phyloP scores from a whole-genome alignment of 805 yeast genomes.

The Nakazawaea wyomingensis region DNA sequence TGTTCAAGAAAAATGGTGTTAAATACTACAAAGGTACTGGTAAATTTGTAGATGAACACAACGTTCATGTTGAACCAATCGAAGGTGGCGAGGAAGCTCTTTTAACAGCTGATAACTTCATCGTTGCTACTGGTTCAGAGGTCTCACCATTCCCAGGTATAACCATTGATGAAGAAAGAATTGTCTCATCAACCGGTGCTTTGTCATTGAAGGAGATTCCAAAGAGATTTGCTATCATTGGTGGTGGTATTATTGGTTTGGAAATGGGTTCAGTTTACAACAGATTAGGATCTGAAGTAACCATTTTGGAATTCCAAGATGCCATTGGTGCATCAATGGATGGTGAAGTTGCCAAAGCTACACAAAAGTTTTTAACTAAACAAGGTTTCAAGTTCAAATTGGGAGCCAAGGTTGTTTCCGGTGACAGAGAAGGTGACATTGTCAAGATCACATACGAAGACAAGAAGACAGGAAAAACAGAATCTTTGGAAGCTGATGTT shows the following conservation, averaged over 20 bases:
- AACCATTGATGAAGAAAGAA: slow-evolving; percentile 92
- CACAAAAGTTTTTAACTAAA: slow-evolving; percentile 86
- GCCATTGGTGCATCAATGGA: slow-evolving; percentile 99
- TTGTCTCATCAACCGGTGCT: slow-evolving; percentile 94
- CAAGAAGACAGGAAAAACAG: slow-evolving; percentile 79
- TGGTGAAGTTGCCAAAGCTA: slow-evolving; percentile 83
- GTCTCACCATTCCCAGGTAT: slow-evolving; percentile 99
- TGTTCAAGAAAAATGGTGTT: slow-evolving; percentile 93
- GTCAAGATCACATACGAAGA: slow-evolving; percentile 88
- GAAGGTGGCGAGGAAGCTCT: slow-evolving; percentile 75
- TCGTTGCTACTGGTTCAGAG: slow-evolving; percentile 98
- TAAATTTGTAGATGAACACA: slow-evolving; percentile 76
- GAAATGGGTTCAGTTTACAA: slow-evolving; percentile 99
- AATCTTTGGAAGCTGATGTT: slow-evolving; percentile 82
- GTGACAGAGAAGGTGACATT: slow-evolving; percentile 80
- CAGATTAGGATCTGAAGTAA: slow-evolving; percentile 92
- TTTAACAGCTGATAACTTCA: slow-evolving; percentile 78
- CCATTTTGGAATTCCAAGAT: slow-evolving; percentile 84
- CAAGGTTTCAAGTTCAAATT: slow-evolving; percentile 94
- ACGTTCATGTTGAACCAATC: slow-evolving; percentile 73
- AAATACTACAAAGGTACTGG: slow-evolving; percentile 93
- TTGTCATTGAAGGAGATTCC: slow-evolving; percentile 84
- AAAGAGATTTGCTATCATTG: slow-evolving; percentile 85
- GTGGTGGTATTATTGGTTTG: slow-evolving; percentile 99
- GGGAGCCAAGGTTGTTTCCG: slow-evolving; percentile 86